Conservation (phyloP, 2,329 filamentous ascomycete genomes). For the Botrytis elliptica region DNA sequence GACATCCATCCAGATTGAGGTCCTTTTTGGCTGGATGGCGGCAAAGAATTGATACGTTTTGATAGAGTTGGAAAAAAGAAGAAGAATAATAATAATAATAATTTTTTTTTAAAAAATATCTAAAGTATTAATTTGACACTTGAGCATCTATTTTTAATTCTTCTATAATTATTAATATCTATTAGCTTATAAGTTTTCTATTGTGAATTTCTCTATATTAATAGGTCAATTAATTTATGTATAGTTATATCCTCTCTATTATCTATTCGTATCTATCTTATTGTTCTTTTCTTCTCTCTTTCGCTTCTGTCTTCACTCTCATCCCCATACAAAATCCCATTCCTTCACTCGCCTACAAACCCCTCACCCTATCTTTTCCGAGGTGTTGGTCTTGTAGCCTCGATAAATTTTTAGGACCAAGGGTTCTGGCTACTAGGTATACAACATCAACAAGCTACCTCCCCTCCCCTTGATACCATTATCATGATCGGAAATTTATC, state of each 20-base stretch:
- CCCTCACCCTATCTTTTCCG: conserved; percentile 3
- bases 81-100: too few species aligned
- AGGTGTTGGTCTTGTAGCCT: neutral
- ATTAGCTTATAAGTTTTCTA: neutral
- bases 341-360: neutral
- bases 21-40: neutral
- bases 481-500: neutral
- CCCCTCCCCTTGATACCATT: too few species aligned
- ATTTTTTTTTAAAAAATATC: too few species aligned
- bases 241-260: too few species aligned
- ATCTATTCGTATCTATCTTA: too few species aligned
- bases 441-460: neutral
- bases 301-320: neutral
- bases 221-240: neutral
- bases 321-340: neutral
- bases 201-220: neutral
- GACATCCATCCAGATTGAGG: neutral
- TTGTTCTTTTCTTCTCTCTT: neutral
- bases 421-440: neutral
- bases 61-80: neutral
- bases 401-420: neutral
- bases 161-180: neutral
- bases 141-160: neutral
- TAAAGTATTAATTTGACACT: too few species aligned
- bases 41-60: neutral